Base-by-base conservation (phyloP, 2,329 filamentous ascomycete genomes). In the Cytospora chrysosperma region DNA sequence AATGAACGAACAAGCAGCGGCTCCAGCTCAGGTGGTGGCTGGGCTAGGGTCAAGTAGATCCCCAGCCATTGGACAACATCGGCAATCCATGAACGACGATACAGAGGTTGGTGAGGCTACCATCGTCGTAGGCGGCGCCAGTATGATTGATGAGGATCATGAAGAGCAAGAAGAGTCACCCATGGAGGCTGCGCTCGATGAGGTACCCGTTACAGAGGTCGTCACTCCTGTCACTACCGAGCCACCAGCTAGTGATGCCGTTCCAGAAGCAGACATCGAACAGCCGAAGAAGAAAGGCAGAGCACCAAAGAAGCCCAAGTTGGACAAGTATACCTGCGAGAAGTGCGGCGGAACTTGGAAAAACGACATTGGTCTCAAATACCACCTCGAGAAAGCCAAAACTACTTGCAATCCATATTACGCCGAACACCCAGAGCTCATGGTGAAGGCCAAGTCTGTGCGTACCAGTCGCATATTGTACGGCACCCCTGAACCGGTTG, bases 311-410 rank as follows among this genome's bases (percentile, higher is more conserved):
- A 57, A 50, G 21, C 30, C 37, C 15, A 58, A 49, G 34, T 53
- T 26, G 6, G 58, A 64, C 28, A 61, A 66, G 55, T 66, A 59
- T 19, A n/a, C 49, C 54, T 87, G 85, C 65, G 78, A 83, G 12
- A 82, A 79, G 51, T 87, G 85, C 64, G 79, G 79, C 12, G 79
- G 78, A 3, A 74, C 72, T 13, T 87, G 84, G 83, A 86, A 85
- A 71, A 87, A 87, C 58, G 76, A 82, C 37, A 75, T 84, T 53
- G 85, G 85, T 0, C 74, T 87, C 19, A 83, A 85, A 57, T 87
- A 87, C 69, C 85, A 87, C 66, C 72, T 82, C 17, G 81, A 80
- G 37, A 86, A 85, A 68, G 82, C 84, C 1, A 76, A 76, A 64
- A 81, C 81, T 4, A 26, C 77, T 17, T 87, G 85, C 69, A 87